Evolutionary conservation across 1,139 yeast species (phyloP).

Genomic region (Candida smagusa): DNA sequence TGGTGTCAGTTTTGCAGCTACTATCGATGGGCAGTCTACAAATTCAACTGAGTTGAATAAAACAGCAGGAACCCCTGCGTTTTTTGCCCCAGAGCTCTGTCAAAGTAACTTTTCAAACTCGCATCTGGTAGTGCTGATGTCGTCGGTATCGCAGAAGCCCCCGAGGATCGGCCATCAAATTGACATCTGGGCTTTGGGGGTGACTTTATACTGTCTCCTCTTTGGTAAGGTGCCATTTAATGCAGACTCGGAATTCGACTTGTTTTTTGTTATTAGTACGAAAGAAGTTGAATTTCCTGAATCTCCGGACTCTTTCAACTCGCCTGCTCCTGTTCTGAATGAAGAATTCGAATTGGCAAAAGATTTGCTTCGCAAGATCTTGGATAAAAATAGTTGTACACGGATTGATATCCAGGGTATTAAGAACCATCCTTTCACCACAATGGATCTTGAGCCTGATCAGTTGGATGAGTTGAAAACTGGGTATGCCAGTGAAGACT

Average conservation of each 20-base stretch:
- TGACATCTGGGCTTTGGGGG: constrained; percentile 97
- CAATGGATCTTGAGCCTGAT: constrained; percentile 53
- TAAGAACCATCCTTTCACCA: constrained; percentile 76
- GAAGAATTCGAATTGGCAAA: constrained; percentile 60
- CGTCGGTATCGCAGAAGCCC: constrained; percentile 15
- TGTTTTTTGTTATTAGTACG: constrained; percentile 78
- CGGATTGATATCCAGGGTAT: constrained; percentile 73
- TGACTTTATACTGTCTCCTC: constrained; percentile 81
- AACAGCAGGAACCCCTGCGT: constrained; percentile 90
- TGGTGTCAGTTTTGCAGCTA: constrained; percentile 88
- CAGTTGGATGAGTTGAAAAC: constrained; percentile 31
- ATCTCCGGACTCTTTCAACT: constrained; percentile 36
- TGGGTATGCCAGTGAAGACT: constrained; percentile 33
- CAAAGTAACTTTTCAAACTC: constrained; percentile 35
- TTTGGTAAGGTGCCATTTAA: constrained; percentile 89
- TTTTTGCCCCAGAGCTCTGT: constrained; percentile 76
- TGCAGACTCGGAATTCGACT: constrained; percentile 83
- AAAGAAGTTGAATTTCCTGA: constrained; percentile 62
- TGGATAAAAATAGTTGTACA: constrained; percentile 66
- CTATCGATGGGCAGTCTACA: constrained; percentile 41
- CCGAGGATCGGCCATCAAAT: constrained; percentile 67
- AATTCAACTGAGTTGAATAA: constrained; percentile 83
- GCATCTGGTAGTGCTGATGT: constrained; percentile 14
- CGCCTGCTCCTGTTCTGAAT: constrained; percentile 33
- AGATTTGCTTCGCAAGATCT: constrained; percentile 59